Conservation (phyloP, 192 early-diverging fungal genomes). For the Linnemannia exigua region DNA sequence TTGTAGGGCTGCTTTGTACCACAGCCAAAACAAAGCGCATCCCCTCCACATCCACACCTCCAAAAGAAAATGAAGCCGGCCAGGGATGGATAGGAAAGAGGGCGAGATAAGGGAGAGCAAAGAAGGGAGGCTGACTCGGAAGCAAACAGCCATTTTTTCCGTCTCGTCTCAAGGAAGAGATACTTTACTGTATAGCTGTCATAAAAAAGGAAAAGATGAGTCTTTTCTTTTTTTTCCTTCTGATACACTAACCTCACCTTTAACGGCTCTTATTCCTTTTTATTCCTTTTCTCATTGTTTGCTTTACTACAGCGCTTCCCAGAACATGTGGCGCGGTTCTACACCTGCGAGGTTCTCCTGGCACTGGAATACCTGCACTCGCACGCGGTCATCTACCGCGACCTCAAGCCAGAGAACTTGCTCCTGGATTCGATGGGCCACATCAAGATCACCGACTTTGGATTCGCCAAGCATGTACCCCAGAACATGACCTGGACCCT, state of each 20-base stretch:
- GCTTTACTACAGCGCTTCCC: constrained; percentile 73
- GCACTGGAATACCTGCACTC: constrained; percentile 92
- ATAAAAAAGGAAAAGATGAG: too few relatives aligned
- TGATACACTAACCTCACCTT: neutral
- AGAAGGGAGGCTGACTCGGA: neutral
- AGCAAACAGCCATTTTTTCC: too few relatives aligned
- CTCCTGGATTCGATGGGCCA: constrained; percentile 81
- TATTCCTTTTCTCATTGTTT: neutral
- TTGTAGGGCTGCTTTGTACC: neutral
- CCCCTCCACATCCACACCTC: neutral
- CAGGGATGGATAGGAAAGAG: neutral
- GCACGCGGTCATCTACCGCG: constrained; percentile 92
- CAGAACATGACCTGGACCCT: constrained; percentile 87
- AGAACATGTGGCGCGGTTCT: constrained; percentile 90
- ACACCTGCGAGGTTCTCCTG: constrained; percentile 89
- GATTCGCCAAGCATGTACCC: constrained; percentile 86
- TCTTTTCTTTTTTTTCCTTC: neutral
- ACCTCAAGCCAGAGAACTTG: constrained; percentile 93
- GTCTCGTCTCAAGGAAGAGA: neutral
- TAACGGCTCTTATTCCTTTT: neutral
- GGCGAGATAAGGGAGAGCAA: neutral
- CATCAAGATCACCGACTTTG: constrained; percentile 92
- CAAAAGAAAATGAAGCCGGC: neutral
- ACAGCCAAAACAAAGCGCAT: too few relatives aligned
- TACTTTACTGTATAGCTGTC: too few relatives aligned